Evolutionary conservation across 2,329 filamentous ascomycete species (phyloP).

Genomic region (Pyrenophora tritici-repentis): DNA sequence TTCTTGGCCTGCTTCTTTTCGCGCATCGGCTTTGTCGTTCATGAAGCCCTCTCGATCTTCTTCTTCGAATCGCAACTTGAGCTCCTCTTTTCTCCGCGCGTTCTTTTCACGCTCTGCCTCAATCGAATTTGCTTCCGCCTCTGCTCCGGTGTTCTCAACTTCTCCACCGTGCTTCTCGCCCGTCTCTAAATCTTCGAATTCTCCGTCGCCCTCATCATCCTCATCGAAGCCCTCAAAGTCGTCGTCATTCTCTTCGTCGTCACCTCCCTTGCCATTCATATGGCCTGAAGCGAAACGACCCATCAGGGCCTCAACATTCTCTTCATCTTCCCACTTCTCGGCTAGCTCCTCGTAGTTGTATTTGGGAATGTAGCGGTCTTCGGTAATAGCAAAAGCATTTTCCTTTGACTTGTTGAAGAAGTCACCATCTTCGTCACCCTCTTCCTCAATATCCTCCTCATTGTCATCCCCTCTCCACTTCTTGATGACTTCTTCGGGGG

Average conservation of each 20-base stretch:
- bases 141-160: conserved; percentile 48
- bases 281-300: conserved; percentile 75
- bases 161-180: conserved; percentile 62
- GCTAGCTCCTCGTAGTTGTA: conserved; percentile 83
- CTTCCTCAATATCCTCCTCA: conserved; percentile 56
- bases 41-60: conserved; percentile 96
- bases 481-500: conserved; percentile 73
- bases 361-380: conserved; percentile 78
- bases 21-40: conserved; percentile 81
- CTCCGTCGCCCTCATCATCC: conserved; percentile 72
- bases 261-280: conserved; percentile 53
- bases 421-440: conserved; percentile 67
- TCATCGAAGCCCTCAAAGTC: conserved; percentile 64
- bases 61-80: conserved; percentile 93
- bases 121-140: conserved; percentile 60
- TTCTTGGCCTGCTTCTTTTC: conserved; percentile 70
- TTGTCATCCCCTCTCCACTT: conserved; percentile 76
- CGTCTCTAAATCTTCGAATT: conserved; percentile 83
- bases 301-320: conserved; percentile 75
- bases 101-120: conserved; percentile 90
- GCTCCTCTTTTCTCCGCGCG: conserved; percentile 88
- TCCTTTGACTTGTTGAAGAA: conserved; percentile 64
- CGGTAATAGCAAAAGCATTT: conserved; percentile 57
- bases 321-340: conserved; percentile 80
- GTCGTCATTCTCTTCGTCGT: conserved; percentile 54